Conservation (phyloP, 495 filamentous ascomycete genomes). For the Aspergillus nanangensis region DNA sequence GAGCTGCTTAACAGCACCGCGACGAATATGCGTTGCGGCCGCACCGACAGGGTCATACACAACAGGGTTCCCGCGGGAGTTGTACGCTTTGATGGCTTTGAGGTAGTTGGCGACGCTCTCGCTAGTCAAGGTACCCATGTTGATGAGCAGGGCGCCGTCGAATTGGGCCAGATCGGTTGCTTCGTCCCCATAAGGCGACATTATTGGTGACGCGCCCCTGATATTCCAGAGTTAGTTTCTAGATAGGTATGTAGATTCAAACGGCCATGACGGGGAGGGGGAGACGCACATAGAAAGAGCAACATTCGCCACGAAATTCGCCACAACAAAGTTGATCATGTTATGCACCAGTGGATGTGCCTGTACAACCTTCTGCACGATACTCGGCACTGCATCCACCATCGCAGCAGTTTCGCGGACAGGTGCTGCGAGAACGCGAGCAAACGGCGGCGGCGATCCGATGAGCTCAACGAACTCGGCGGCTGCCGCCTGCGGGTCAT, state of each 20-base stretch:
- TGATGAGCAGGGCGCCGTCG: slow-evolving; percentile 71
- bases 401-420: slow-evolving; percentile 34
- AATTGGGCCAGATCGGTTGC: slow-evolving; percentile 69
- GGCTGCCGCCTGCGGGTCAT: slow-evolving; percentile 58
- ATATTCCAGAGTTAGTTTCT: too few species aligned
- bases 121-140: slow-evolving; percentile 87
- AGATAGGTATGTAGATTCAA: background rate
- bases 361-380: slow-evolving; percentile 55
- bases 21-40: slow-evolving; percentile 73
- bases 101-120: slow-evolving; percentile 65
- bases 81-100: slow-evolving; percentile 71
- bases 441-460: slow-evolving; percentile 44
- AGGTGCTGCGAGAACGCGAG: slow-evolving; percentile 14
- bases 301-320: slow-evolving; percentile 90
- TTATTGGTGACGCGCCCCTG: slow-evolving; percentile 87
- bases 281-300: slow-evolving; percentile 61
- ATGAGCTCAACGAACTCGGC: slow-evolving; percentile 50
- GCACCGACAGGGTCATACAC: slow-evolving; percentile 90
- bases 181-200: slow-evolving; percentile 84
- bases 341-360: slow-evolving; percentile 81
- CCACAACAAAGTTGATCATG: slow-evolving; percentile 93
- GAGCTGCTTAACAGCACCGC: slow-evolving; percentile 65
- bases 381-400: slow-evolving; percentile 41
- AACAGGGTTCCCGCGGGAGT: slow-evolving; percentile 64
- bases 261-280: too few species aligned